These are phyloP conservation scores for Sherardia arvensis DNA, from an alignment of 257 asterid species.

Conservation along the genomic window DNA sequence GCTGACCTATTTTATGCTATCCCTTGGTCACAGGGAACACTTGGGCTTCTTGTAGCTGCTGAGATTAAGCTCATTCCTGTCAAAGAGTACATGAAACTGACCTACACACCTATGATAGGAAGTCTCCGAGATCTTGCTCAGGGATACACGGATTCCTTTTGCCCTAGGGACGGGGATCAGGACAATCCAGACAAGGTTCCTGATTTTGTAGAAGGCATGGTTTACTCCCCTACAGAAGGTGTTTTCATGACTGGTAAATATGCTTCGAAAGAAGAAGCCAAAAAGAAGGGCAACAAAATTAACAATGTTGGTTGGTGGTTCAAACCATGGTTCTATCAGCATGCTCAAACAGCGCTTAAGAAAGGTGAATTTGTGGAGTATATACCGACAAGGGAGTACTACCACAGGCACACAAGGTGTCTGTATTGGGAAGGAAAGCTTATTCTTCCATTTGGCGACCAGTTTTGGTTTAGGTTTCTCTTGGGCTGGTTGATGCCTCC, in stretches of 20 bases:
- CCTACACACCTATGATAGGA: constrained; percentile 79
- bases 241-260: constrained; percentile 79
- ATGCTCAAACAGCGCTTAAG: constrained; percentile 81
- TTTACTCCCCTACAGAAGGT: constrained; percentile 61
- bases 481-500: constrained; percentile 97
- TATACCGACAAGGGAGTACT: constrained; percentile 83
- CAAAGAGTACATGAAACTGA: constrained; percentile 83
- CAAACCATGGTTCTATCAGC: constrained; percentile 98
- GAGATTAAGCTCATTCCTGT: constrained; percentile 90
- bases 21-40: constrained; percentile 99
- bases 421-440: constrained; percentile 98
- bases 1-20: constrained; percentile 83
- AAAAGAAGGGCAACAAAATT: constrained; percentile 68
- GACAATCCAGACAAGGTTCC: constrained; percentile 82
- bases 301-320: constrained; percentile 92
- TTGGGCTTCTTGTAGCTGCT: constrained; percentile 87
- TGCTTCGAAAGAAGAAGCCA: constrained; percentile 89
- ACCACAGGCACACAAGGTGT: constrained; percentile 93
- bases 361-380: constrained; percentile 89
- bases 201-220: constrained; percentile 81
- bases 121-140: constrained; percentile 70
- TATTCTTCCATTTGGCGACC: constrained; percentile 89
- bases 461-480: constrained; percentile 85
- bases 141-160: constrained; percentile 69
- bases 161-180: constrained; percentile 85